Percentiles rank a stretch among this genome's conserved stretches.
These are phyloP conservation scores for Rhododendron henanense DNA, from an alignment of 148 eudicot species.

Conservation along the genomic window DNA sequence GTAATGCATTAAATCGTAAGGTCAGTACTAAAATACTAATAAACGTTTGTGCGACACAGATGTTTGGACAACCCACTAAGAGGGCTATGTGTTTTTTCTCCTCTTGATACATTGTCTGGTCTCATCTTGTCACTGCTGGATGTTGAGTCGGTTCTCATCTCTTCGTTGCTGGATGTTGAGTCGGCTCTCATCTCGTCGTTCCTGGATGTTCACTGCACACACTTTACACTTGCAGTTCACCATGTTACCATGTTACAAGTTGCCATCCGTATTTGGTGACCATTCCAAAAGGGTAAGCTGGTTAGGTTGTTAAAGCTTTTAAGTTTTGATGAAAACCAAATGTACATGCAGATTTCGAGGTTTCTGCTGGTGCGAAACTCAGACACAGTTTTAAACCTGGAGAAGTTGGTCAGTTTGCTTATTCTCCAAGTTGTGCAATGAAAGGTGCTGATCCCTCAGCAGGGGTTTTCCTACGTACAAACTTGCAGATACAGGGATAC, in stretches of 20 bases:
- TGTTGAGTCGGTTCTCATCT: background rate
- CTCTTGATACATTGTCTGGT: background rate
- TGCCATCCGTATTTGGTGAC: background rate
- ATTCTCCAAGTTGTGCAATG: conserved; percentile 23
- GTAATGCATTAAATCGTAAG: background rate
- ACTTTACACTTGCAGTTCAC: background rate
- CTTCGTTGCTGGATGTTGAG: background rate
- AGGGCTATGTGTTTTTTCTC: background rate
- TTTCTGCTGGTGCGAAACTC: conserved; percentile 28
- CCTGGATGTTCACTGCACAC: background rate
- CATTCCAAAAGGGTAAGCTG: background rate
- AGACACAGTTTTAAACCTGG: conserved; percentile 28
- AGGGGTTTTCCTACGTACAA: conserved; percentile 65
- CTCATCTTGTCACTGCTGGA: background rate
- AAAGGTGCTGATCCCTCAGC: conserved; percentile 31
- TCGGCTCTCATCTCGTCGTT: background rate
- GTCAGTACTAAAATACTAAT: background rate
- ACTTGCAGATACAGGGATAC: conserved; percentile 90
- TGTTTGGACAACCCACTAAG: background rate
- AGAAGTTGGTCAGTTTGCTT: conserved; percentile 28
- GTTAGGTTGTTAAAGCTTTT: background rate
- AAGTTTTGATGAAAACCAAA: background rate
- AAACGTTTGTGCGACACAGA: background rate
- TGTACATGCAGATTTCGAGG: conserved; percentile 48
- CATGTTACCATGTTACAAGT: background rate